Base-by-base conservation (phyloP, 179 eudicot genomes). In the Beta macrorhiza region DNA sequence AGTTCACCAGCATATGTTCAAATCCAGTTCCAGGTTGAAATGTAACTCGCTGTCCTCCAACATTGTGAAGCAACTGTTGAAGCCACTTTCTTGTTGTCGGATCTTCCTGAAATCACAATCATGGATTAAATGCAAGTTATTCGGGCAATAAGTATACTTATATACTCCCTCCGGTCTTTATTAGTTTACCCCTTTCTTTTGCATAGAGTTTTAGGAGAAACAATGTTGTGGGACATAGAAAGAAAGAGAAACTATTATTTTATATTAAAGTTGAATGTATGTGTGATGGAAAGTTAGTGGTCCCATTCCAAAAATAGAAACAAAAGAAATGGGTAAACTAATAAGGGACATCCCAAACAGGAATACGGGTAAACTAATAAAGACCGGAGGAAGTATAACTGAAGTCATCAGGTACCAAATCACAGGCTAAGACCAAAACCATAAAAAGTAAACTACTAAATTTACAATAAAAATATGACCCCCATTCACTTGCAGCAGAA, bases 11-110 rank as follows among this genome's bases (percentile, higher is more conserved):
- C 91, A 89, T 84, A 81, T 84, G 93, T 37, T 94, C 97, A 70
- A 90, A 92, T 65, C 90, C 93, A 63, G 89, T 85, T 42, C 94
- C 98, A 15, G 90, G 78, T 72, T 83, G 96, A 62, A 90, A 85
- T 4, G 86, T 78, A 37, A 88, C 90, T 72, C 91, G 85, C 29
- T 91, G 86, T 53, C 87, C 93, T 57, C 92, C 93, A 68, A 96
- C 93, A 49, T 89, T 94, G 78, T 83, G 89, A 86, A 96, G 91
- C 90, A 96, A 63, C 78, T 94, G 97, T 79, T 90, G 92, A 49
- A 94, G 89, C 98, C 99, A 96, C 82, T 90, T 90, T 87, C 92
- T 90, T 52, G 97, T 91, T 3, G 92, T 92, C 47, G 89, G 92
- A 83, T 96, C 98, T 75, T 96, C 96, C 99, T 96, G 91, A 84